Evolutionary conservation across 2,329 filamentous ascomycete genomes (phyloP), one percentile per base, ranked within the genome.

Genomic region (Clarireedia monteithiana): DNA sequence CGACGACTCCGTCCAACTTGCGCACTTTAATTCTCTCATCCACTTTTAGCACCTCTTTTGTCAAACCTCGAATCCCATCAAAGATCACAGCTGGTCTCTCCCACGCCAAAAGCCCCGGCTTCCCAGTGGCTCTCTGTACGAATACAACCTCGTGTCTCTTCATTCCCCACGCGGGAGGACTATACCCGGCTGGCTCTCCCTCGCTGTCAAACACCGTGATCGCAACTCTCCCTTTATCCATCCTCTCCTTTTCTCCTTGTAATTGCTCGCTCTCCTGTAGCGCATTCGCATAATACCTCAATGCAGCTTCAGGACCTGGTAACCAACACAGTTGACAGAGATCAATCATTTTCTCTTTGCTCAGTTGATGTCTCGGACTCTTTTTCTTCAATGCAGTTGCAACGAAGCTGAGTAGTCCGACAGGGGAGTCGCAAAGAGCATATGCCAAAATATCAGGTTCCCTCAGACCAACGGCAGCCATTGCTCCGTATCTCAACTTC

Each of bases 301-400:
- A 68, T 3, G 76, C 77, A 1, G 77, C 77, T 63, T 87, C 84
- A 0, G 83, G 83, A 0, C 84, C 84, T 0, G 84, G 83, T 0
- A 88, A 69, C 85, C 84, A 88, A 23, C 82, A 78, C 27, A 86
- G 70, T 66, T 81, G 78, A 1, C 81, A 78, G 63, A 84, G 72
- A 17, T 80, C 81, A 57, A 88, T 73, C 24, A 87, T 72, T 54
- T 86, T 80, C 14, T 73, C 71, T 3, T 73, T 70, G 2, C 73
- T 72, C 50, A 81, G 73, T 15, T 72, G 69, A 55, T 73, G 70
- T 5, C 60, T 66, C 0, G 74, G 71, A 2, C 70, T 73, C 3
- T 74, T 65, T 1, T 72, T 68, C 15, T 73, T 71, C 51, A 83
- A 67, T 2, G 72, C 69, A 63, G 74, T 75, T 57, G 82, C 65